Conservation (phyloP, 495 filamentous ascomycete species). For the Penicillium pulvis region DNA sequence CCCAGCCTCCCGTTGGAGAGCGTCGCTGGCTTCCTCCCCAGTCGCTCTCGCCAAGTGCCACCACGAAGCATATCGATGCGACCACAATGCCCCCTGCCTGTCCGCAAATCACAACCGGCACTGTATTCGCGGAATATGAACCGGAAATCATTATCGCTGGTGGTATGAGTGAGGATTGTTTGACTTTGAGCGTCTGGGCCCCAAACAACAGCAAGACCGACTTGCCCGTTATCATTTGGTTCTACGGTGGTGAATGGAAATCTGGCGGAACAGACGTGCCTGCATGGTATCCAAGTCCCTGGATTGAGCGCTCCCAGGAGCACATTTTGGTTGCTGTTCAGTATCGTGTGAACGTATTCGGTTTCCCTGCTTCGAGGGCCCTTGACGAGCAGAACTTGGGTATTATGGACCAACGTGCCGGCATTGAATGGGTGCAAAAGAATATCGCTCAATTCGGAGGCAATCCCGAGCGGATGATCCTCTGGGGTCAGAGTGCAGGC, state of each 20-base stretch:
- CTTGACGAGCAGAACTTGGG: neutral
- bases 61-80: neutral
- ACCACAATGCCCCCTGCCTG: neutral
- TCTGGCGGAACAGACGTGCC: neutral
- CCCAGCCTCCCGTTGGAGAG: neutral
- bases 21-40: neutral
- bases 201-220: neutral
- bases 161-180: neutral
- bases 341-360: neutral
- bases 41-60: neutral
- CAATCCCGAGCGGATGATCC: neutral
- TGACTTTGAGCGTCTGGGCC: neutral
- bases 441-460: neutral
- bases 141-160: neutral
- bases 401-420: neutral
- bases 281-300: neutral
- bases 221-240: constrained; percentile 1
- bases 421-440: neutral
- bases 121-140: neutral
- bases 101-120: neutral
- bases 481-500: neutral
- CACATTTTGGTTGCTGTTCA: neutral
- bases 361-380: neutral
- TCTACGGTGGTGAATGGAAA: neutral
- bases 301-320: constrained; percentile 1